phyloP scores from a whole-genome alignment of 345 rosid genomes.

The Orychophragmus violaceus region DNA sequence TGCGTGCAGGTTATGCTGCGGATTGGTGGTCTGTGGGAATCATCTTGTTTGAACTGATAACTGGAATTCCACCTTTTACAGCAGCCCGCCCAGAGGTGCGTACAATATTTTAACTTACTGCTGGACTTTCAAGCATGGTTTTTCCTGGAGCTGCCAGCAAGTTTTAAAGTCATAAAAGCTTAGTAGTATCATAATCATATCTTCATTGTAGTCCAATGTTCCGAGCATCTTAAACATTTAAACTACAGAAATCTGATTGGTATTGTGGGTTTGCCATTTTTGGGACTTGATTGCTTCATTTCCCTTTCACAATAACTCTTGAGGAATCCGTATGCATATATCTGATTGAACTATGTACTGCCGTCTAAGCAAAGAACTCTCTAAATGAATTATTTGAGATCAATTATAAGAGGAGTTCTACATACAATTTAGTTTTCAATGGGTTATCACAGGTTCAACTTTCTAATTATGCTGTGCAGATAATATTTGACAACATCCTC shows the following conservation, averaged over 20 bases:
- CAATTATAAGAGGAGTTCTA: not conserved
- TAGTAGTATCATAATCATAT: slow-evolving; percentile 7
- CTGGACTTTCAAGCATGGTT: not conserved
- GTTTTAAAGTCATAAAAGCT: not conserved
- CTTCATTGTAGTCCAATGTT: not conserved
- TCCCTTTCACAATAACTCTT: not conserved
- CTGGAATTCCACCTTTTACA: slow-evolving; percentile 79
- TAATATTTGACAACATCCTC: slow-evolving; percentile 74
- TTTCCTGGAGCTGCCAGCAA: slow-evolving; percentile 1
- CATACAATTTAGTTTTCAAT: not conserved
- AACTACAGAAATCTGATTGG: not conserved
- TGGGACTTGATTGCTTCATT: not conserved
- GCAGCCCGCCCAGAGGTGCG: slow-evolving; percentile 69
- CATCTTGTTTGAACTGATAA: slow-evolving; percentile 65
- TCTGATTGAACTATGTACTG: not conserved
- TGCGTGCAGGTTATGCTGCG: slow-evolving; percentile 60
- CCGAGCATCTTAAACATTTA: not conserved
- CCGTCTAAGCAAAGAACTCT: not conserved
- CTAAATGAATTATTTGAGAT: not conserved
- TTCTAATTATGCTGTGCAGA: slow-evolving; percentile 37
- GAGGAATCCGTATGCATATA: not conserved
- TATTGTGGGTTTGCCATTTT: not conserved
- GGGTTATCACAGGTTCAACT: not conserved
- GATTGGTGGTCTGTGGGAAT: slow-evolving; percentile 97
- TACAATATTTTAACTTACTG: not conserved